Evolutionary conservation across 371 early-diverging fungal genomes (phyloP).

Genomic region (Apophysomyces variabilis): DNA sequence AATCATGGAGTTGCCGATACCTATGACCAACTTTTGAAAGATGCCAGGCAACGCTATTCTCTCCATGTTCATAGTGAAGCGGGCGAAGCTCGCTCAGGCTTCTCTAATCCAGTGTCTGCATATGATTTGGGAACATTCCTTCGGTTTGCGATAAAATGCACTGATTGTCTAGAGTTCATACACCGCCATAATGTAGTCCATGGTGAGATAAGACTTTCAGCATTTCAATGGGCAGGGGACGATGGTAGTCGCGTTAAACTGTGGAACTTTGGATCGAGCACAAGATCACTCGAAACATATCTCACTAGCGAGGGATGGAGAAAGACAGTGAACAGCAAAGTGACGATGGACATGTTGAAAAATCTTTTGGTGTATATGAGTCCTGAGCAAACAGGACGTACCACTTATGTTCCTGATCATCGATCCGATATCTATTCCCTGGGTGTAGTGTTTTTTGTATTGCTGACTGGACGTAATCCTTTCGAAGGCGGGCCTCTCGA

Average conservation of each 20-base stretch:
- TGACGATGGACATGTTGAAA: constrained; percentile 30
- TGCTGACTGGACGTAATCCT: constrained; percentile 57
- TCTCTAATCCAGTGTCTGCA: not conserved
- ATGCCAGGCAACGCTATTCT: constrained; percentile 2
- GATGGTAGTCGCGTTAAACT: constrained; percentile 39
- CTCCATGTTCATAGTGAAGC: constrained; percentile 6
- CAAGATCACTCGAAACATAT: constrained; percentile 38
- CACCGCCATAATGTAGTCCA: constrained; percentile 48
- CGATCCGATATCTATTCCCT: constrained; percentile 62
- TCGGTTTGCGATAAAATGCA: constrained; percentile 49
- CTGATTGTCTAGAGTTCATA: constrained; percentile 48
- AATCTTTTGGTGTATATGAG: constrained; percentile 44
- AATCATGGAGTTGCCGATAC: not conserved
- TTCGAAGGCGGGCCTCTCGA: constrained; percentile 59
- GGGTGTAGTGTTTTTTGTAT: constrained; percentile 55
- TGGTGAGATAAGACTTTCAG: constrained; percentile 43
- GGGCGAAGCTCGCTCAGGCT: not conserved
- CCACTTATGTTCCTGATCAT: constrained; percentile 60
- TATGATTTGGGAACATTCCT: constrained; percentile 50
- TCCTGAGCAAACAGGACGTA: constrained; percentile 63
- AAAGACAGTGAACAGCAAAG: constrained; percentile 41
- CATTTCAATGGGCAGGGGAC: constrained; percentile 47
- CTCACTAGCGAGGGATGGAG: constrained; percentile 53
- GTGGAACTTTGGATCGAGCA: constrained; percentile 45
- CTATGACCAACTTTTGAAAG: constrained; percentile 9